phyloP scores from a whole-genome alignment of 257 asterid species.

The Schizonepeta tenuifolia region DNA sequence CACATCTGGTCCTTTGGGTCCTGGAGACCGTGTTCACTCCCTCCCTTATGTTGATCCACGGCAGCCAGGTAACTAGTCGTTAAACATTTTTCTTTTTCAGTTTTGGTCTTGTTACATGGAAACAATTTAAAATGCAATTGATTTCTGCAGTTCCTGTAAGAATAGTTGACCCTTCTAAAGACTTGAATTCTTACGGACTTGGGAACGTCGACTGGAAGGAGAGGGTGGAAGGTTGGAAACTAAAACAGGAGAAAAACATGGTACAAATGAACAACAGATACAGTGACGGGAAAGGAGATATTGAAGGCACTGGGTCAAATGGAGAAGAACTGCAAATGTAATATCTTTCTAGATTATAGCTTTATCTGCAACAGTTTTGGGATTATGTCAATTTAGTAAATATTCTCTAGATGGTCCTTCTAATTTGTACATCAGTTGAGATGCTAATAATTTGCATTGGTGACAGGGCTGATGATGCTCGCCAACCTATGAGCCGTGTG shows the following conservation, averaged over 20 bases:
- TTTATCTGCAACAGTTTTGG: neutral
- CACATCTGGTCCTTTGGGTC: conserved; percentile 96
- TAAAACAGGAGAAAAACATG: conserved; percentile 69
- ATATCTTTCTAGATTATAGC: conserved; percentile 10
- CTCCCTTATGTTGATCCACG: conserved; percentile 89
- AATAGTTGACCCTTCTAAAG: conserved; percentile 82
- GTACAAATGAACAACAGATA: conserved; percentile 52
- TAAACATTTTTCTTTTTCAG: neutral
- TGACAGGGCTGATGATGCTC: conserved; percentile 66
- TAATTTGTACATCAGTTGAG: conserved; percentile 3
- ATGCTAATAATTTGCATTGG: conserved; percentile 34
- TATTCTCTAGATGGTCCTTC: neutral
- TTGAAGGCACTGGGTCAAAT: conserved; percentile 76
- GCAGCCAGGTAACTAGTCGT: conserved; percentile 66
- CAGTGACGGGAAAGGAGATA: conserved; percentile 65
- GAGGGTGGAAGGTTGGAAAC: conserved; percentile 89
- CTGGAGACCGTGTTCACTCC: conserved; percentile 73
- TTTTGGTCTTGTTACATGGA: neutral
- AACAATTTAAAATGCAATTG: conserved; percentile 21
- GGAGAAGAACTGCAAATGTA: conserved; percentile 81
- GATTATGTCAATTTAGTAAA: neutral
- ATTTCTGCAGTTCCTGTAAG: conserved; percentile 79
- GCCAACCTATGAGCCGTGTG: conserved; percentile 70
- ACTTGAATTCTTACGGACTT: conserved; percentile 80
- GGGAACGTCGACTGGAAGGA: conserved; percentile 97